Evolutionary conservation across 2,329 filamentous ascomycete genomes (phyloP).

Genomic region (Periconia sp.): DNA sequence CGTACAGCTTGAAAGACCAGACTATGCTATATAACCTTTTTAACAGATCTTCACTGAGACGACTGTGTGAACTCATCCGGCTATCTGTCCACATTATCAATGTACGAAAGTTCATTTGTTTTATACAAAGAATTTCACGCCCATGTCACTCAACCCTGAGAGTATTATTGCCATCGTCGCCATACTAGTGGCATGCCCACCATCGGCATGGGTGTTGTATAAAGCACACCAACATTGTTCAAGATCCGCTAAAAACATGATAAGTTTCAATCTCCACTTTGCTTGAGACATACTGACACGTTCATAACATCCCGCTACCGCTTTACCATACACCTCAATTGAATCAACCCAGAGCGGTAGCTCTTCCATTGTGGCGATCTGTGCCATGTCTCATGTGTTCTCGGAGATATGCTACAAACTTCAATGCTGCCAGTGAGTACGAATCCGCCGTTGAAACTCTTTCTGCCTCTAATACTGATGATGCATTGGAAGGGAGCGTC

Average conservation of each 20-base stretch:
- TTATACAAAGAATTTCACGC: not conserved
- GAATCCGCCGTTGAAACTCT: too few species aligned
- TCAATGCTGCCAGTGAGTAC: too few species aligned
- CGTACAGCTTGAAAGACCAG: too few species aligned
- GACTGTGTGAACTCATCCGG: not conserved
- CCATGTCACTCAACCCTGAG: constrained; percentile 9
- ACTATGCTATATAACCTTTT: too few species aligned
- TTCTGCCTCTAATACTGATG: too few species aligned
- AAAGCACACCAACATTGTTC: constrained; percentile 12
- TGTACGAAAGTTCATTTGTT: not conserved
- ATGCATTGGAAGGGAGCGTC: too few species aligned
- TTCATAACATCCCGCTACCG: not conserved
- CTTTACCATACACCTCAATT: not conserved
- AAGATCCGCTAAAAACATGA: not conserved
- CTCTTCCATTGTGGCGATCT: not conserved
- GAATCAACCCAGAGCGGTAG: not conserved
- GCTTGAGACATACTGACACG: not conserved
- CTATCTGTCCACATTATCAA: not conserved
- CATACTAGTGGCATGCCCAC: constrained; percentile 8
- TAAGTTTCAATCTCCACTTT: not conserved
- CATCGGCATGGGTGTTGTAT: constrained; percentile 8
- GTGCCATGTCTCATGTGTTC: not conserved
- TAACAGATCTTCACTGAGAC: too few species aligned
- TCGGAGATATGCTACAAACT: not conserved
- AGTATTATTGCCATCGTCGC: constrained; percentile 12